Evolutionary conservation across 1,284 basidiomycete species (phyloP).

Genomic region (Cystobasidiaceae sp.): DNA sequence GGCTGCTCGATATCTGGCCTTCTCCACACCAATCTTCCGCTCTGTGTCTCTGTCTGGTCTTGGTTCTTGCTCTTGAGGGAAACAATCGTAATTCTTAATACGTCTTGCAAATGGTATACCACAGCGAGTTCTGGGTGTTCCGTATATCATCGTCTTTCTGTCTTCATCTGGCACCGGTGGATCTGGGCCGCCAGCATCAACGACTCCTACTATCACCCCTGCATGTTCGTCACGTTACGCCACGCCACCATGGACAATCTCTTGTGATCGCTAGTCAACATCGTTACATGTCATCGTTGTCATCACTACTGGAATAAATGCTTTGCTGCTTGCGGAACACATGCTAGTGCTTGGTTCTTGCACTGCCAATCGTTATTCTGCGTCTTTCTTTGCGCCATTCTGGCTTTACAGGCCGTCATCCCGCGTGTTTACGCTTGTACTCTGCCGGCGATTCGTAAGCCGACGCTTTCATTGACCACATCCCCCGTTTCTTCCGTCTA

Average conservation of each 20-base stretch:
- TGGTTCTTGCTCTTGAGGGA: background rate
- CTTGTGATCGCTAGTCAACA: too few relatives aligned
- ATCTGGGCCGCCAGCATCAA: too few relatives aligned
- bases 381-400: background rate
- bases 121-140: too few relatives aligned
- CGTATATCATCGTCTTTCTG: too few relatives aligned
- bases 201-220: too few relatives aligned
- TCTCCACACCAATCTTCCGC: background rate
- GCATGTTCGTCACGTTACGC: too few relatives aligned
- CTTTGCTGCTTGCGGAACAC: too few relatives aligned
- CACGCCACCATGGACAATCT: too few relatives aligned
- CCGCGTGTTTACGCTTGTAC: conserved; percentile 16
- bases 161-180: too few relatives aligned
- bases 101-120: background rate
- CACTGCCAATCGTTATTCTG: background rate
- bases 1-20: background rate
- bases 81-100: background rate
- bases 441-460: conserved; percentile 26
- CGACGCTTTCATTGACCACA: conserved; percentile 25
- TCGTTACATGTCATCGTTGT: too few relatives aligned
- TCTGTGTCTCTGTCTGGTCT: background rate
- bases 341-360: too few relatives aligned
- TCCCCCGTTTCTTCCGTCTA: conserved; percentile 19
- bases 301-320: too few relatives aligned
- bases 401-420: background rate